phyloP scores from a whole-genome alignment of 108 stramenopile genomes.

The Skeletonema grethae region DNA sequence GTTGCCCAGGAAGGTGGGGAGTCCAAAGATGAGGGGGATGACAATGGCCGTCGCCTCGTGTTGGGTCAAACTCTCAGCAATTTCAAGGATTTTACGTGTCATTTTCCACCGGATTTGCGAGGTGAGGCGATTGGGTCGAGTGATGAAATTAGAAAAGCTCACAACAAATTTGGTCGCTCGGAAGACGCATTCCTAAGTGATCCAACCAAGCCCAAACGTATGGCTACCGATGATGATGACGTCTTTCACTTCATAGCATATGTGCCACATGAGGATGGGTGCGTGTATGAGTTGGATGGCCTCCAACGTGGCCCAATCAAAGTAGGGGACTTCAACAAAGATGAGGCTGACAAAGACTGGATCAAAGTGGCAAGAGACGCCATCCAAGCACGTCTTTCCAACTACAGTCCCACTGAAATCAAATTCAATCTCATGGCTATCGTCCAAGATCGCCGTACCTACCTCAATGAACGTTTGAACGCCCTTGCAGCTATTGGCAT shows the following conservation, averaged over 20 bases:
- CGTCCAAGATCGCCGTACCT: constrained; percentile 69
- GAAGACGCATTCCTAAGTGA: constrained; percentile 87
- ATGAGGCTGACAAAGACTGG: constrained; percentile 54
- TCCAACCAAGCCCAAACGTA: constrained; percentile 31
- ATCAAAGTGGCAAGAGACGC: constrained; percentile 71
- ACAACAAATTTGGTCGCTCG: constrained; percentile 89
- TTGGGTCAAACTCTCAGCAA: constrained; percentile 76
- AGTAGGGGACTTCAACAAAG: constrained; percentile 55
- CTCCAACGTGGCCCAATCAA: constrained; percentile 86
- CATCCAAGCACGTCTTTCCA: constrained; percentile 75
- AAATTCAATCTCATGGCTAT: constrained; percentile 96
- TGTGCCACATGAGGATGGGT: constrained; percentile 66
- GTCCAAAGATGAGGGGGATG: constrained; percentile 18
- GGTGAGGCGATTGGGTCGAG: constrained; percentile 87
- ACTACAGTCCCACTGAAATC: constrained; percentile 67
- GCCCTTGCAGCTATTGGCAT: constrained; percentile 29
- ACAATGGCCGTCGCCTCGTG: constrained; percentile 40
- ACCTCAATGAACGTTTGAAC: constrained; percentile 51
- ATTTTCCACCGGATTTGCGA: constrained; percentile 82
- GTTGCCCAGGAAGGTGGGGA: not conserved
- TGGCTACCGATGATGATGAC: constrained; percentile 74
- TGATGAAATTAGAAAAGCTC: constrained; percentile 85
- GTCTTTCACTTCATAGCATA: constrained; percentile 97
- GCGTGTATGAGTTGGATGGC: constrained; percentile 95
- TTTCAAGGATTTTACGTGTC: constrained; percentile 79